Evolutionary conservation across 1,284 basidiomycete species (phyloP).

Genomic region (Ganoderma boninense): DNA sequence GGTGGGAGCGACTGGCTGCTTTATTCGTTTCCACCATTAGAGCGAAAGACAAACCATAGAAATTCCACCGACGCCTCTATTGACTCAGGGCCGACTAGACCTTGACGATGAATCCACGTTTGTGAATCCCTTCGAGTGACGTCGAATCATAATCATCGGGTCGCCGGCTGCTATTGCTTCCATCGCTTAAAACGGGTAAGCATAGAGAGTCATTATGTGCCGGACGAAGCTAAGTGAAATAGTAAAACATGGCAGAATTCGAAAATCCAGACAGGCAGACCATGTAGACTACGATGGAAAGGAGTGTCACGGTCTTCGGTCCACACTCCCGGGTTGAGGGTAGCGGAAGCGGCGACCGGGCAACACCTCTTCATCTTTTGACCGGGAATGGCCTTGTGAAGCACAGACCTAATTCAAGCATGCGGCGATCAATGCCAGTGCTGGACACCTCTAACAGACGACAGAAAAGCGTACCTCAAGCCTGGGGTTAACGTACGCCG

Average conservation of each 20-base stretch:
- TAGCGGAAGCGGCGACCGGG: neutral
- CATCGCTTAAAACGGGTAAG: neutral
- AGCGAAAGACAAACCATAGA: no score
- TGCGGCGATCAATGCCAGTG: neutral
- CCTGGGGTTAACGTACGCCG: constrained; percentile 16
- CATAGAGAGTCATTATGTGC: neutral
- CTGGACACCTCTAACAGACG: neutral
- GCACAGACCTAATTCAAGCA: neutral
- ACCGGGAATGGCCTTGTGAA: neutral
- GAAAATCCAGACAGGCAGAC: neutral
- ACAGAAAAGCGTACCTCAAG: neutral
- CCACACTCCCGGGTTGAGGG: neutral
- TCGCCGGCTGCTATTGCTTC: neutral
- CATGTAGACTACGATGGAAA: neutral
- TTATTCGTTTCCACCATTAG: no score
- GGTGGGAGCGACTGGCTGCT: no score
- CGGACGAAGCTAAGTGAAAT: neutral
- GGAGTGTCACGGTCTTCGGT: neutral
- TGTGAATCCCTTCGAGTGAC: neutral
- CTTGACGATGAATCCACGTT: neutral
- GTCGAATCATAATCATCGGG: no score
- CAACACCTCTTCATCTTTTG: neutral
- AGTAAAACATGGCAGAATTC: neutral
- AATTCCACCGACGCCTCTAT: no score
- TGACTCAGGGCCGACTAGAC: no score